A percentile compares a stretch with the other conserved stretches of the same genome.
Conservation (phyloP, 768 basidiomycete species). For the Dacryopinax spathularia region DNA sequence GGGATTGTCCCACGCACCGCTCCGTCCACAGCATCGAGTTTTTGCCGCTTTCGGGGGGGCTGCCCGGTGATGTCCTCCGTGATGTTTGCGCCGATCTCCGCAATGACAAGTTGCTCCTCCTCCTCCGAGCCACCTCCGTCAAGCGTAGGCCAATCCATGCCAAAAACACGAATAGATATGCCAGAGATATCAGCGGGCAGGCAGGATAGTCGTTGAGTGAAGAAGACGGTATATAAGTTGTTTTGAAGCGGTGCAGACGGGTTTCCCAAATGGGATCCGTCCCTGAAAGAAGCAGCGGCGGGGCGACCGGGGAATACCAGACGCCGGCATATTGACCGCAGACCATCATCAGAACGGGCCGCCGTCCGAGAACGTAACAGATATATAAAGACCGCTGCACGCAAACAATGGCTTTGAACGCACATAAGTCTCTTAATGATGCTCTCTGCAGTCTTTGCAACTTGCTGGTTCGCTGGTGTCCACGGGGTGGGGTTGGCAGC, state of each 20-base stretch:
- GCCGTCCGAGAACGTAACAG: background rate
- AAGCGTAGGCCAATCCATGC: background rate
- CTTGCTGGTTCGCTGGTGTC: background rate
- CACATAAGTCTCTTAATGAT: no score
- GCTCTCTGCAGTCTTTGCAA: background rate
- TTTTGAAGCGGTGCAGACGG: background rate
- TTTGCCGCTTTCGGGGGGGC: background rate
- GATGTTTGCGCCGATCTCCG: background rate
- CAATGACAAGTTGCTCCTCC: background rate
- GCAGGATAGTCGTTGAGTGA: no score
- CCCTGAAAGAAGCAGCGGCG: background rate
- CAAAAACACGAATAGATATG: background rate
- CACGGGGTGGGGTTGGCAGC: background rate
- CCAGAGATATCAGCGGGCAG: no score
- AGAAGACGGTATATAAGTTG: no score
- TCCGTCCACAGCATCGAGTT: background rate
- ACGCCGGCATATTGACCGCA: background rate
- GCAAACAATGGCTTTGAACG: background rate
- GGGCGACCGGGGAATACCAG: background rate
- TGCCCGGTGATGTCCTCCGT: background rate
- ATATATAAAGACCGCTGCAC: background rate
- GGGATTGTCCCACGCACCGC: background rate
- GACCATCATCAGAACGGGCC: background rate
- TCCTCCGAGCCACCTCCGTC: background rate
- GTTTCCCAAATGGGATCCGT: background rate